Base-by-base conservation (phyloP, 1,284 basidiomycete species). In the Heterobasidion parviporum region DNA sequence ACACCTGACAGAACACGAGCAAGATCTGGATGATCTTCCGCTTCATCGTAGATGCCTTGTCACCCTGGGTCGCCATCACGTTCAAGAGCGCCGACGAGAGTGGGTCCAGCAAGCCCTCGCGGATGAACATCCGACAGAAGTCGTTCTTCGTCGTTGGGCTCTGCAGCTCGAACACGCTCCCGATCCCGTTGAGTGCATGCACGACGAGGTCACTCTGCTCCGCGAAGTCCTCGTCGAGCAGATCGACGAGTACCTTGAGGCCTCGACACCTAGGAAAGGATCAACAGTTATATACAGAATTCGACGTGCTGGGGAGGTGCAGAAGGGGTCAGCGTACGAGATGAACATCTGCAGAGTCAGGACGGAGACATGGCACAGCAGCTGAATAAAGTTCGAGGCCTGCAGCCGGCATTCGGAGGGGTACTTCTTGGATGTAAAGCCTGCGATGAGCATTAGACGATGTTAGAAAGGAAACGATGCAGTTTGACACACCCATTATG, bases 271-370 rank as follows among this genome's bases (percentile, higher is more conserved):
- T 94, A 58, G 20, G 4, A n/a, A 38, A 15, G 57, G 41, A 59
- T 44, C 46, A 14, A 14, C 5, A 41, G 18, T 50, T 8, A 26
- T 41, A 41, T n/a, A 41, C 38, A n/a, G 7, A 10, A 41, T 4
- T 41, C n/a, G 1, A 41, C 38, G 38, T 41, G 46, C 12, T 50
- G 47, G 43, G 41, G 53, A 54, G 18, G 53, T 48, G 56, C 56
- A 49, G 60, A 20, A 15, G 36, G n/a, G 10, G 9, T 18, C n/a
- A 43, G 15, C 90, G 59, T 66, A 93, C 87, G 92, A 92, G 62
- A 98, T 96, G 72, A 98, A 97, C 94, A 97, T 98, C 68, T 98
- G 94, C 48, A 98, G 73, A 12, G 96, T 98, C 59, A 98, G 73
- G 5, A 94, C 87, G 6, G 94, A 97, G 0, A 93, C 90, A 59